Evolutionary conservation across 805 yeast species (phyloP), one percentile per base, ranked within the genome.

Genomic region (Isabelozyma heimii): DNA sequence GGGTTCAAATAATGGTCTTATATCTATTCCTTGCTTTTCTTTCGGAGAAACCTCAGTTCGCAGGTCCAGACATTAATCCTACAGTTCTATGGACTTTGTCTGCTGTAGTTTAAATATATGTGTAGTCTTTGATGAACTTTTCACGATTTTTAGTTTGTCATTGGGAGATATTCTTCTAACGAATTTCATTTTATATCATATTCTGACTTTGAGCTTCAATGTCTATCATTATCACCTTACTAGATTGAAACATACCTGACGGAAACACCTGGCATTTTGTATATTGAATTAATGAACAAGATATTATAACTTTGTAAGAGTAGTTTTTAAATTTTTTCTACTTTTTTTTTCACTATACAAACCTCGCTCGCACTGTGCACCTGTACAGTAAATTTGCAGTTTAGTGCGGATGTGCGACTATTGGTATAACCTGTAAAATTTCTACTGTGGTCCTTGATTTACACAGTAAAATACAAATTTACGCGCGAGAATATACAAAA

Each of bases 251-350:
- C 96, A 73, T 88, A 89, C 96, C 92, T 89, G 78, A 90, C 97
- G 82, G 97, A 85, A 85, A 86, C 91, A 89, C 96, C 96, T 84
- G 96, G 87, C 97, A 90, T 90, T 70, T 80, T 83, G 77, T 67
- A 69, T 70, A 61, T 64, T 52, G 50, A 47, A 49, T 57, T 49
- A 42, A 20, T 15, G 37, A 20, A 42, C 44, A 27, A 42, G 43
- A 16, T 16, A 16, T 14, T 37, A 14, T 14, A 37, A 37, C 40
- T 16, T 37, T 17, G 16, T 12, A 30, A 27, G 37, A 42, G 44
- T 42, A 20, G 12, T n/a, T 14, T 13, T 42, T n/a, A 42, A 26
- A 20, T 42, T 42, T 42, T 42, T 42, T 37, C 40, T 30, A 42
- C 37, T 12, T 42, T 42, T 42, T 40, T 42, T 42, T 42, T 42